Evolutionary conservation across 495 filamentous ascomycete genomes (phyloP).

Genomic region (Friedmanniomyces endolithicus): DNA sequence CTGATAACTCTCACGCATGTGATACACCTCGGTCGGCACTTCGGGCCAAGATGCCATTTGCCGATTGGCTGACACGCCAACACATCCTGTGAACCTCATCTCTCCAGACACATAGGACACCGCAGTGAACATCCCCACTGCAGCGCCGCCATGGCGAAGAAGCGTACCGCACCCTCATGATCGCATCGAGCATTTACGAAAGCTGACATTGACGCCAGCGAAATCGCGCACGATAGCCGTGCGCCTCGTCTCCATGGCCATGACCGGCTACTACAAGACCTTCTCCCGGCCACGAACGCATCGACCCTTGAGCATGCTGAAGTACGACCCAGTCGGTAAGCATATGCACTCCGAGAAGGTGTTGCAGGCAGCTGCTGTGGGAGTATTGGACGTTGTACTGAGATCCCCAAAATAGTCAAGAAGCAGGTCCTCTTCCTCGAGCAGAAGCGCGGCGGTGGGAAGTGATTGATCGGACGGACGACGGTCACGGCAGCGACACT

Average conservation of each 20-base stretch:
- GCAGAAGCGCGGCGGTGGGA: conserved; percentile 48
- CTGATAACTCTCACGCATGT: not conserved
- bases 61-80: not conserved
- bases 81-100: too few species aligned
- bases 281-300: conserved; percentile 68
- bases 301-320: conserved; percentile 86
- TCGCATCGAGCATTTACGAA: not conserved
- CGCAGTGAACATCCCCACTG: too few species aligned
- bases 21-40: not conserved
- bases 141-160: not conserved
- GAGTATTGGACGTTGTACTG: too few species aligned
- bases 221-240: conserved; percentile 89
- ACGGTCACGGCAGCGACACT: too few species aligned
- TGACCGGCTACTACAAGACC: conserved; percentile 94
- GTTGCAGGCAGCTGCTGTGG: too few species aligned
- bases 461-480: conserved; percentile 10
- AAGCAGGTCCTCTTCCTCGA: conserved; percentile 90
- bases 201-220: conserved; percentile 36
- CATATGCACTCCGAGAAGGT: too few species aligned
- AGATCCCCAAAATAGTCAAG: conserved; percentile 40
- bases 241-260: conserved; percentile 93
- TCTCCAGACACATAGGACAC: too few species aligned
- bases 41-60: not conserved
- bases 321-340: conserved; percentile 97
- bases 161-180: not conserved